Evolutionary conservation across 257 asterid genomes (phyloP).

Genomic region (Perilla frutescens): DNA sequence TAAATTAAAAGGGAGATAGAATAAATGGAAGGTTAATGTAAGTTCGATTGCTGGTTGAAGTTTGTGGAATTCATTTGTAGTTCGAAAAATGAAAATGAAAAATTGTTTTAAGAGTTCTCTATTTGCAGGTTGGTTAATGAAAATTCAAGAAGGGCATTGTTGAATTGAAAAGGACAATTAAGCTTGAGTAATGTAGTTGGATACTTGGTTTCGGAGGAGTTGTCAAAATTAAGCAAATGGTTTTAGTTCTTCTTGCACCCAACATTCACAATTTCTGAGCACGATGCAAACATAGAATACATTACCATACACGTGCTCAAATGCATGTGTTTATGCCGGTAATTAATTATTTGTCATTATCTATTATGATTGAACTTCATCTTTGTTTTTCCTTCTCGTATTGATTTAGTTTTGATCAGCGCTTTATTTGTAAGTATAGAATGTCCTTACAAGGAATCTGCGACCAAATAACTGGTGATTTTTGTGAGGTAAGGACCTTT

Average conservation of each 20-base stretch:
- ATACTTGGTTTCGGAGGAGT: background rate
- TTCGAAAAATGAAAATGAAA: background rate
- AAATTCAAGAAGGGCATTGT: background rate
- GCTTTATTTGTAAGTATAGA: too few species aligned
- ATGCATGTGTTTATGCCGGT: constrained; percentile 2
- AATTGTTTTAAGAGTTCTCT: background rate
- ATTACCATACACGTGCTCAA: background rate
- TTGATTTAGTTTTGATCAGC: constrained; percentile 58
- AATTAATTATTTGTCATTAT: background rate
- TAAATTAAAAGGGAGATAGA: background rate
- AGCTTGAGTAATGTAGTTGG: background rate
- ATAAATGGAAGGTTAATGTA: background rate
- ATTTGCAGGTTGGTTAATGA: background rate
- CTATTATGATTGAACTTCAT: background rate
- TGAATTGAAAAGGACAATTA: background rate
- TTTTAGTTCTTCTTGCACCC: background rate
- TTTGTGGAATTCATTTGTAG: background rate
- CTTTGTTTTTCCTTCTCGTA: constrained; percentile 42
- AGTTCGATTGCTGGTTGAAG: background rate
- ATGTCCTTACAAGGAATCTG: too few species aligned
- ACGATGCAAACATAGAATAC: constrained; percentile 1
- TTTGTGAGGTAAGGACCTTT: too few species aligned
- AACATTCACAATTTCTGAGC: too few species aligned
- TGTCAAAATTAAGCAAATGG: background rate
- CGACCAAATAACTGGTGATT: too few species aligned